Percentiles rank a stretch among this genome's conserved stretches.
Evolutionary conservation across 176 grass and related monocot species (phyloP).

Genomic region (Ampelocalamus luodianensis): DNA sequence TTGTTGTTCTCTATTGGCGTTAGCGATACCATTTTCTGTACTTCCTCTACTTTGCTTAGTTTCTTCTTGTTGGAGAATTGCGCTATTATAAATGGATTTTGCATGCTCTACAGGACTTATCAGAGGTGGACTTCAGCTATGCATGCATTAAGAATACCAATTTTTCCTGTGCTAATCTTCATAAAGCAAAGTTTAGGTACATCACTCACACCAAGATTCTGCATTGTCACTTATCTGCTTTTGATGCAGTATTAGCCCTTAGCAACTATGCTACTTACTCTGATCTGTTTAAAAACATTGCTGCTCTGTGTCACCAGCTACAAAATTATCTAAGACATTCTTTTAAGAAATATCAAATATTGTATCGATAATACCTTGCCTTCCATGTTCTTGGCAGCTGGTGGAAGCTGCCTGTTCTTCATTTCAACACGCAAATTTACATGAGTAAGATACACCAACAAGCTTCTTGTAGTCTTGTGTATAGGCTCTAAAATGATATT

Average conservation of each 20-base stretch:
- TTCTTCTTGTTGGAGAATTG: conserved; percentile 15
- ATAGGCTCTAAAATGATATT: neutral
- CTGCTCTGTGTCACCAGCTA: neutral
- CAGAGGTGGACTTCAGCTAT: conserved; percentile 85
- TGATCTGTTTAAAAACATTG: neutral
- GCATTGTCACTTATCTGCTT: neutral
- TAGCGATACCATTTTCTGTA: conserved; percentile 9
- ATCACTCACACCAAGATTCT: neutral
- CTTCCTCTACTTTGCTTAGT: neutral
- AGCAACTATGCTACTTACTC: conserved; percentile 15
- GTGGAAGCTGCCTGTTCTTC: conserved; percentile 67
- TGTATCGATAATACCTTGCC: conserved; percentile 7
- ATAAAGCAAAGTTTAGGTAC: conserved; percentile 91
- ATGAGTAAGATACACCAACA: conserved; percentile 82
- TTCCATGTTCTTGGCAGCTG: conserved; percentile 55
- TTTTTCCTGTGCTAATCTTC: conserved; percentile 78
- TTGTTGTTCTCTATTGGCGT: conserved; percentile 24
- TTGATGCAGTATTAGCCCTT: neutral
- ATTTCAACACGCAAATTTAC: conserved; percentile 74
- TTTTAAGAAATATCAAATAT: conserved; percentile 17
- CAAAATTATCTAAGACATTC: neutral
- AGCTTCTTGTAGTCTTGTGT: conserved; percentile 38
- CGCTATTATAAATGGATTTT: conserved; percentile 8
- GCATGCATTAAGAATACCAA: conserved; percentile 74
- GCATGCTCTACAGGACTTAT: conserved; percentile 65